Conservation (phyloP, 176 grass and related monocot species). For the Pontederia crassipes region DNA sequence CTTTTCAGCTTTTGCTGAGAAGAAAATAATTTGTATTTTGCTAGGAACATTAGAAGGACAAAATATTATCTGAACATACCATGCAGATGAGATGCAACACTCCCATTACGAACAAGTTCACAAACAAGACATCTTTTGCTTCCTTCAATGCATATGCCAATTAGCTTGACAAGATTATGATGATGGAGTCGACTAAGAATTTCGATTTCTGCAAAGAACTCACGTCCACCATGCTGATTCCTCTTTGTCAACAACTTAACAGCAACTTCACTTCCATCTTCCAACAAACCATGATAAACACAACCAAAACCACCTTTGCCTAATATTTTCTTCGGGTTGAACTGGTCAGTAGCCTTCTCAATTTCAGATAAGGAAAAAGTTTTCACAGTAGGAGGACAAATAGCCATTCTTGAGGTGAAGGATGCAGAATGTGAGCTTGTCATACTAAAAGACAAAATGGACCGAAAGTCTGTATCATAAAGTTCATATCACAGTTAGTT, state of each 20-base stretch:
- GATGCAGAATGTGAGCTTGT: constrained; percentile 5
- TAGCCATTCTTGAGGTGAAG: not conserved
- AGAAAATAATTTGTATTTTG: too few relatives aligned
- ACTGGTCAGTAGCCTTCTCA: constrained; percentile 20
- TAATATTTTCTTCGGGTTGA: constrained; percentile 7
- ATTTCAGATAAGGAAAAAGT: constrained; percentile 17
- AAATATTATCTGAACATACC: not conserved
- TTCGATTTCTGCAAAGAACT: constrained; percentile 16
- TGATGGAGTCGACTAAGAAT: constrained; percentile 17
- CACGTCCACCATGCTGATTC: constrained; percentile 15
- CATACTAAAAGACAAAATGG: constrained; percentile 3
- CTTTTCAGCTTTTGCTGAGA: too few relatives aligned
- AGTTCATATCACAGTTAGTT: not conserved
- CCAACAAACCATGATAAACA: constrained; percentile 17
- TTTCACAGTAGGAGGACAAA: constrained; percentile 5
- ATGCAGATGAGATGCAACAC: constrained; percentile 21
- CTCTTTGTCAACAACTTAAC: constrained; percentile 17
- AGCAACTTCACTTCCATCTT: constrained; percentile 19
- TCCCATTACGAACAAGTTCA: constrained; percentile 21
- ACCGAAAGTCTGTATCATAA: constrained; percentile 11
- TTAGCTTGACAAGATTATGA: constrained; percentile 20
- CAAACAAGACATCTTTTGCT: constrained; percentile 15
- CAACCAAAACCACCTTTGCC: constrained; percentile 26
- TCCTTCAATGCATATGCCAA: constrained; percentile 16
- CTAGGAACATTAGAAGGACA: too few relatives aligned